A percentile compares a stretch with the other conserved stretches of the same genome.
Conservation (phyloP, 192 early-diverging fungal species). For the Backusella psychrophila region DNA sequence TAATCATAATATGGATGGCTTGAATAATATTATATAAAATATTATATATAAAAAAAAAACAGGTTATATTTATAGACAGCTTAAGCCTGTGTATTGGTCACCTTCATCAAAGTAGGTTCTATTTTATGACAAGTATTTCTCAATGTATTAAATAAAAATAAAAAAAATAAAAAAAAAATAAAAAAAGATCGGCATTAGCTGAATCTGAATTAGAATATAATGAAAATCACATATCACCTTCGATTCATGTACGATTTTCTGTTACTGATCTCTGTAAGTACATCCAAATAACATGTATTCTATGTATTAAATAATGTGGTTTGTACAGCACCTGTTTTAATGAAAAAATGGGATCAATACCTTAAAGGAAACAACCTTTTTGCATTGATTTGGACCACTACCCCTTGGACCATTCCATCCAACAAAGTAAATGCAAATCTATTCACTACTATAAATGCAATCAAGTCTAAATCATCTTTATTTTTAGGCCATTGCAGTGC, state of each 20-base stretch:
- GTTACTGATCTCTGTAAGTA: constrained; percentile 45
- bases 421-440: constrained; percentile 41
- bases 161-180: too few species aligned
- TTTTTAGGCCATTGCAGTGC: constrained; percentile 58
- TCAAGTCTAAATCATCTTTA: too few species aligned
- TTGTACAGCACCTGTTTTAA: background rate
- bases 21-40: too few species aligned
- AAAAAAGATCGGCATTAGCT: constrained; percentile 64
- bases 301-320: background rate
- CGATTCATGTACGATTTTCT: constrained; percentile 68
- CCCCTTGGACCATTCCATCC: constrained; percentile 80
- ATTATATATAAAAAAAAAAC: background rate
- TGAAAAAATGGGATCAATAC: constrained; percentile 11
- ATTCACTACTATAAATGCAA: too few species aligned
- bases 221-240: constrained; percentile 67
- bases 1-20: too few species aligned
- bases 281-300: background rate
- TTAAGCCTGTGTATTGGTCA: constrained; percentile 84
- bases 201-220: constrained; percentile 82
- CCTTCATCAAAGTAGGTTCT: constrained; percentile 62
- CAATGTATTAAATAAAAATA: background rate
- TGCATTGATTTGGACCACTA: constrained; percentile 76
- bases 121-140: too few species aligned
- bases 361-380: constrained; percentile 13
- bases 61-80: constrained; percentile 72